Evolutionary conservation across 2,329 filamentous ascomycete genomes (phyloP).

Genomic region (Pseudogymnoascus sp.): DNA sequence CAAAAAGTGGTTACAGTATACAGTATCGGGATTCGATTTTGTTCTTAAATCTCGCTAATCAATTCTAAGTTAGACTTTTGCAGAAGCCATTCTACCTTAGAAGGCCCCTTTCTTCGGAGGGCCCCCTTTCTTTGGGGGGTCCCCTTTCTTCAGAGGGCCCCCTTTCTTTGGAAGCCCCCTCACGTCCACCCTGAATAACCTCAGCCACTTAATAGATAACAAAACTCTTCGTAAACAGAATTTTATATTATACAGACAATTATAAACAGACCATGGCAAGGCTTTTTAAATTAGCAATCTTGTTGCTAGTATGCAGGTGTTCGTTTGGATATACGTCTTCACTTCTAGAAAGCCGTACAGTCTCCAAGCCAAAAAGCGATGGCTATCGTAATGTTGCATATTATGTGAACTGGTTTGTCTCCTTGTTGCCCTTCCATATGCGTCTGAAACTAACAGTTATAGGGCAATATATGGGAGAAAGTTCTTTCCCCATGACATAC

Average conservation of each 20-base stretch:
- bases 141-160: not conserved
- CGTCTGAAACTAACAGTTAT: not conserved
- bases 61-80: not conserved
- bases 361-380: not conserved
- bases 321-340: not conserved
- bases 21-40: not conserved
- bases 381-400: conserved; percentile 10
- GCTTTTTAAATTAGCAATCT: not conserved
- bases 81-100: not conserved
- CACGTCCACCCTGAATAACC: not conserved
- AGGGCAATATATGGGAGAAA: conserved; percentile 61
- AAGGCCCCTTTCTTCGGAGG: not conserved
- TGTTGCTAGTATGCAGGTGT: not conserved
- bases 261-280: not conserved
- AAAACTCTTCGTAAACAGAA: not conserved
- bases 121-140: not conserved
- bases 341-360: not conserved
- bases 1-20: not conserved
- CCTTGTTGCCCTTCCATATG: not conserved
- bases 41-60: not conserved
- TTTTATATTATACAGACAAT: not conserved
- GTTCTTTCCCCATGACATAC: conserved; percentile 62
- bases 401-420: conserved; percentile 27
- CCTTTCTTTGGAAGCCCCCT: not conserved
- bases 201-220: not conserved